Conservation (phyloP, 1,139 yeast species). For the Arxiozyma telluris region DNA sequence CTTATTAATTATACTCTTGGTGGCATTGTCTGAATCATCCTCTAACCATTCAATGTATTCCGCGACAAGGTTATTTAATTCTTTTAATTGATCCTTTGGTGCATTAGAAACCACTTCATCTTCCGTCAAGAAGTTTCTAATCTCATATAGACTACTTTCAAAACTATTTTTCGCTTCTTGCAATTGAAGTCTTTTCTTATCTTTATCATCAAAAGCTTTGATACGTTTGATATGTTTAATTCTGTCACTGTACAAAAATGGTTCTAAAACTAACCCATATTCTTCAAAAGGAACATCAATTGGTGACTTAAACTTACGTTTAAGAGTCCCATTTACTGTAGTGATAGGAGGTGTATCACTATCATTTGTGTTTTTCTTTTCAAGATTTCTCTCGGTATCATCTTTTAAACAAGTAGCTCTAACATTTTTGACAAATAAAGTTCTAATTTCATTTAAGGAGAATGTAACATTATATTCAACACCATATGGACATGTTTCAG, state of each 20-base stretch:
- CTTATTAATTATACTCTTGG: conserved; percentile 32
- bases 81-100: conserved; percentile 33
- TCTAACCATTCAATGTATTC: conserved; percentile 74
- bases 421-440: conserved; percentile 39
- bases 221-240: conserved; percentile 11
- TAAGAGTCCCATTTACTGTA: conserved; percentile 25
- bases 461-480: conserved; percentile 40
- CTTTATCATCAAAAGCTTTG: conserved; percentile 31
- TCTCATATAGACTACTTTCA: conserved; percentile 50
- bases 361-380: conserved; percentile 1
- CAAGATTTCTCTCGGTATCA: background rate
- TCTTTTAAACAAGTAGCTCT: conserved; percentile 36
- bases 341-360: background rate
- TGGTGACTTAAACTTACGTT: conserved; percentile 2
- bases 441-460: conserved; percentile 40
- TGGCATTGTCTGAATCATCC: conserved; percentile 54
- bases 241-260: conserved; percentile 3
- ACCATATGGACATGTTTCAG: conserved; percentile 39
- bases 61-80: conserved; percentile 34
- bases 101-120: conserved; percentile 35
- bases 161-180: conserved; percentile 46
- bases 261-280: conserved; percentile 1
- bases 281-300: conserved; percentile 2
- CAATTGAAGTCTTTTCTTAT: conserved; percentile 38
- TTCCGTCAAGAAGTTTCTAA: conserved; percentile 46